Base-by-base conservation (phyloP, 441 rosid genomes). In the Manihot esculenta region DNA sequence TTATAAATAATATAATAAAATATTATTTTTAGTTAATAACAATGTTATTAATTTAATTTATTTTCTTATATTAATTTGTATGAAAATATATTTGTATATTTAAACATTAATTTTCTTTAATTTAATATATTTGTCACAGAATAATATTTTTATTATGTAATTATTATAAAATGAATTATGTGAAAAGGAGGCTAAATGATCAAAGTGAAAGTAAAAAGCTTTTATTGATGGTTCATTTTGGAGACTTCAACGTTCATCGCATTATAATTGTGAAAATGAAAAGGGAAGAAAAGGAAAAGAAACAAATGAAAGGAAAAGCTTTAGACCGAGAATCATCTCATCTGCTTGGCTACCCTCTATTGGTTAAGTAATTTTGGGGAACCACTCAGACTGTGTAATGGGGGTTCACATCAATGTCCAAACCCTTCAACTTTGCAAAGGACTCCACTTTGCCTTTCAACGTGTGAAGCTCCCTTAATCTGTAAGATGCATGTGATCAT, bases 371-470 rank as follows among this genome's bases (percentile, higher is more conserved):
- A 35, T 9, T 56, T 24, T 9, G 5, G 10, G 23, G 20, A 10
- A 21, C 1, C 14, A 49, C n/a, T 87, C 73, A 94, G 68, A 94
- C 92, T 3, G 93, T 94, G 75, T 94, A 89, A 73, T 92, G 97
- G 61, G 97, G 89, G 66, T 90, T 97, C 45, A 90, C 92, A 20
- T 91, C 96, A 48, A 89, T 78, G 74, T 94, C 97, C 48, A 92
- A 77, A 33, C 97, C 97, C 78, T 85, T 92, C 44, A 94, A 82
- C 90, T 84, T 91, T 80, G 87, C 99, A 78, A 94, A 93, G 0
- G 99, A 94, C 78, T 94, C 98, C 0, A 92, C 99, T 23, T 82
- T 93, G 18, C 99, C 99, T 79, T 92, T 94, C 57, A 94, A 87
- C 0, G 99, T 94, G 73, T 83, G 94, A 61, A 94, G 92, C 83